Conservation (phyloP, 148 eudicot species). For the Camellia sinensis region DNA sequence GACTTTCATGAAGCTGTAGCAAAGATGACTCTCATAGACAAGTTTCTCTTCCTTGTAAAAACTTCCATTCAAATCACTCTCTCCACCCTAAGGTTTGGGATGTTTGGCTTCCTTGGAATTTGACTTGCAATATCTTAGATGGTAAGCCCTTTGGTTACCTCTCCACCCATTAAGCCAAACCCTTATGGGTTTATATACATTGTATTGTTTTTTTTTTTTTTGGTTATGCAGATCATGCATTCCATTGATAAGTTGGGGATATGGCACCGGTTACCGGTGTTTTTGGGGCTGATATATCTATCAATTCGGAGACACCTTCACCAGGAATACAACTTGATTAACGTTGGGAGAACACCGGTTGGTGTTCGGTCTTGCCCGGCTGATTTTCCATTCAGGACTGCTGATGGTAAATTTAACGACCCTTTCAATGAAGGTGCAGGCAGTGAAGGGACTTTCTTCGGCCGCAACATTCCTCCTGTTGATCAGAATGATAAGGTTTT, state of each 20-base stretch:
- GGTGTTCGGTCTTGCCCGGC: conserved; percentile 23
- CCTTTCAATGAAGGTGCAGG: conserved; percentile 36
- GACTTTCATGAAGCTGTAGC: conserved; percentile 27
- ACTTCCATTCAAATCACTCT: not conserved
- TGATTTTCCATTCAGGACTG: conserved; percentile 27
- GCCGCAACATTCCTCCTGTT: conserved; percentile 41
- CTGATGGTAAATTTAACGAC: conserved; percentile 31
- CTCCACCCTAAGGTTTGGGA: no score
- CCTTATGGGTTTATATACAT: no score
- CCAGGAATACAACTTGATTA: conserved; percentile 35
- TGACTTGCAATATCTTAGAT: no score
- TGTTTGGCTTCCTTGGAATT: no score
- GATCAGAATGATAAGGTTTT: conserved; percentile 26
- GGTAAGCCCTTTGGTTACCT: no score
- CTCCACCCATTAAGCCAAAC: no score
- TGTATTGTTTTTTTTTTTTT: not conserved
- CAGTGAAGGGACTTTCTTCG: conserved; percentile 37
- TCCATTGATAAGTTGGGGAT: conserved; percentile 25
- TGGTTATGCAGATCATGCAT: conserved; percentile 33
- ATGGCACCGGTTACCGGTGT: conserved; percentile 41
- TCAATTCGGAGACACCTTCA: conserved; percentile 34
- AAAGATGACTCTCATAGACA: conserved; percentile 27
- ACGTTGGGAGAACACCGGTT: conserved; percentile 30
- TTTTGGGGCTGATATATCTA: conserved; percentile 37
- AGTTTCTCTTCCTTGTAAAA: conserved; percentile 26